These are phyloP conservation scores for Hydnomerulius pinastri DNA, from an alignment of 768 basidiomycete species.

Conservation along the genomic window DNA sequence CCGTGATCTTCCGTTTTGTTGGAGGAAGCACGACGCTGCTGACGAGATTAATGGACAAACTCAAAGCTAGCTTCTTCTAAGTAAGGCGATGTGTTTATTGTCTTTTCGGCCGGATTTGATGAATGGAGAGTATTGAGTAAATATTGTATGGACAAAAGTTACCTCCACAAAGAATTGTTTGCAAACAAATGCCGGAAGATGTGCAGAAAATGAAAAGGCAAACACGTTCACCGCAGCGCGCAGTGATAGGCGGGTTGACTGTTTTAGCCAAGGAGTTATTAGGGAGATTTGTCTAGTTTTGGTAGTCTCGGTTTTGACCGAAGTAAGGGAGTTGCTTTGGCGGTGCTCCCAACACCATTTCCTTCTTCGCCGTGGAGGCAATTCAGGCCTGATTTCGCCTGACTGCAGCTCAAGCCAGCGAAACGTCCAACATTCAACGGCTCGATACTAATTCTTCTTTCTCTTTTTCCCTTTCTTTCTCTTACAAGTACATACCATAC, in stretches of 20 bases:
- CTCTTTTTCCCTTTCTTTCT: constrained; percentile 8
- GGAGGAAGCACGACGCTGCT: neutral
- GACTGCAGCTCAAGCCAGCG: constrained; percentile 1
- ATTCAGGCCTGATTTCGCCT: constrained; percentile 23
- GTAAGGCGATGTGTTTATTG: neutral
- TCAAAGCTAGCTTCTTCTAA: neutral
- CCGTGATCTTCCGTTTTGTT: constrained; percentile 9
- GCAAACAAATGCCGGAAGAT: neutral
- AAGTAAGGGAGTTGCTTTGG: constrained; percentile 3
- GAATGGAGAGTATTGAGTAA: too few species aligned
- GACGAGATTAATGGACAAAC: neutral
- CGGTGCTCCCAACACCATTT: constrained; percentile 19
- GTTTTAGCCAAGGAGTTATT: too few species aligned
- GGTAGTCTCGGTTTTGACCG: constrained; percentile 32
- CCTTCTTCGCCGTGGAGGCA: constrained; percentile 33
- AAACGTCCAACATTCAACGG: too few species aligned
- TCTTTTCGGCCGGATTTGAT: too few species aligned
- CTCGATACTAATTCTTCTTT: too few species aligned
- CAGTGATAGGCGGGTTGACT: neutral
- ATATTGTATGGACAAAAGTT: too few species aligned
- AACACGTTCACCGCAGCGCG: too few species aligned
- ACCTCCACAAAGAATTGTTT: too few species aligned
- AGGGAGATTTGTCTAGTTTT: constrained; percentile 6
- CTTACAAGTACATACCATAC: constrained; percentile 29
- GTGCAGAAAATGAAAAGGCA: too few species aligned